Percentiles rank a stretch among this genome's conserved stretches.
phyloP scores from a whole-genome alignment of 2,329 filamentous ascomycete species.

The Tolypocladium paradoxum region DNA sequence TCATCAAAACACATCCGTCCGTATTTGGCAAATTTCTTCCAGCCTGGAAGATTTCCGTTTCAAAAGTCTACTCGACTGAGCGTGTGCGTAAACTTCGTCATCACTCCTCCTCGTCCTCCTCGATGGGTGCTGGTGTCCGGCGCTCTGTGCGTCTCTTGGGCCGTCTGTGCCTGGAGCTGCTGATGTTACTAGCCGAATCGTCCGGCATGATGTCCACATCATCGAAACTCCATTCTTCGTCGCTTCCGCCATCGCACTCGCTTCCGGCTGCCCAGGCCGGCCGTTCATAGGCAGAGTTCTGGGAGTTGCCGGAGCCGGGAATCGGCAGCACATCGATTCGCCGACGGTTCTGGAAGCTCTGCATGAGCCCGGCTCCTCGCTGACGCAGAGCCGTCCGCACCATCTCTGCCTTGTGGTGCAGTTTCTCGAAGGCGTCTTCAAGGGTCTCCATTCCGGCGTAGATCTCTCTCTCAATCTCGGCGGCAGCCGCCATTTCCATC shows the following conservation, averaged over 20 bases:
- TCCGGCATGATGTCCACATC: slow-evolving; percentile 60
- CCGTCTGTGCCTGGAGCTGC: slow-evolving; percentile 55
- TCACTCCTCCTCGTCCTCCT: slow-evolving; percentile 60
- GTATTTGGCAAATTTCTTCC: neutral
- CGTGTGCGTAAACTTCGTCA: neutral
- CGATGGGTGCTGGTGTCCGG: slow-evolving; percentile 61
- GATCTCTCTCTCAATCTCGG: slow-evolving; percentile 87
- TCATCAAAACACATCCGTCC: slow-evolving; percentile 7
- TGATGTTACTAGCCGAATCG: slow-evolving; percentile 73
- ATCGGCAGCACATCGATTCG: slow-evolving; percentile 44
- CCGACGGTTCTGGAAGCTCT: slow-evolving; percentile 49
- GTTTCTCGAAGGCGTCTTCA: slow-evolving; percentile 84
- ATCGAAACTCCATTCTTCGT: slow-evolving; percentile 49
- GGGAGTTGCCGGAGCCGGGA: slow-evolving; percentile 34
- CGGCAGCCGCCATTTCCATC: slow-evolving; percentile 78
- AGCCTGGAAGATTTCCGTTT: neutral
- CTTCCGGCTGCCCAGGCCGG: slow-evolving; percentile 26
- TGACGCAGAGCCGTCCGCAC: slow-evolving; percentile 73
- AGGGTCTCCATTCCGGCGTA: slow-evolving; percentile 89
- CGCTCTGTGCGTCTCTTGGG: slow-evolving; percentile 59
- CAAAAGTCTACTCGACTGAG: neutral
- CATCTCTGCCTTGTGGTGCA: slow-evolving; percentile 76
- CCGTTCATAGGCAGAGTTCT: slow-evolving; percentile 33
- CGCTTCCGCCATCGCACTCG: slow-evolving; percentile 38
- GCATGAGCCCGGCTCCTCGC: slow-evolving; percentile 66